Base-by-base conservation (phyloP, 2,329 filamentous ascomycete species). In the Cladosporium sp. region DNA sequence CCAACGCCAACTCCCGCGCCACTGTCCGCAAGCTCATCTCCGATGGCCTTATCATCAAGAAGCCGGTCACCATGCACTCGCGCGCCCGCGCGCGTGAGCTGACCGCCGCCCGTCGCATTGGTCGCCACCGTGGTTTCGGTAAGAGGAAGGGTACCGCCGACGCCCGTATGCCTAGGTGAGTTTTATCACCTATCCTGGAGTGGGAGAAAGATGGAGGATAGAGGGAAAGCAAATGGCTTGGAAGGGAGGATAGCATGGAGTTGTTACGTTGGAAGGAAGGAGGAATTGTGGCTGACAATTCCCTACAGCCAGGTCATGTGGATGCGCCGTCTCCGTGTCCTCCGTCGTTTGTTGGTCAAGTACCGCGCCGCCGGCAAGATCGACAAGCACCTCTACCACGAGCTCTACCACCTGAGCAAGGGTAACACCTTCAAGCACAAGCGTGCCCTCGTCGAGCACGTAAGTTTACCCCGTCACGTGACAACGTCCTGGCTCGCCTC, bases 381-480 rank as follows among this genome's bases (percentile, higher is more conserved):
- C 83, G 95, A 99, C 88, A 99, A 99, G 91, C 95, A 99, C 89
- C 93, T 99, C 70, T 99, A 99, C 90, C 95, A 99, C 89, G 93
- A 98, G 87, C 92, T 99, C 76, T 99, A 99, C 89, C 95, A 97
- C 85, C 87, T 96, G 82, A 95, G 91, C 90, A 99, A 99, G 93
- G 96, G 95, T 96, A 99, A 99, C 91, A 94, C 95, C 83, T 99
- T 99, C 91, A 99, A 99, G 93, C 95, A 99, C 92, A 99, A 98
- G 93, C 91, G 95, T 85, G 95, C 93, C 80, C 90, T 99, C 78
- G 93, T 99, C 82, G 95, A 99, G 89, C 95, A 99, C 88, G 95
- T 99, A 96, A 80, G 95, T 92, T 64, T 32, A 49, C 49, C 54
- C 57, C 34, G 59, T 67, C 67, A 77, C 74, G 77, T 77, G 73